Evolutionary conservation across 2,329 filamentous ascomycete species (phyloP), one percentile per base, ranked within the genome.

Genomic region (Arthrobotrys megalospora): DNA sequence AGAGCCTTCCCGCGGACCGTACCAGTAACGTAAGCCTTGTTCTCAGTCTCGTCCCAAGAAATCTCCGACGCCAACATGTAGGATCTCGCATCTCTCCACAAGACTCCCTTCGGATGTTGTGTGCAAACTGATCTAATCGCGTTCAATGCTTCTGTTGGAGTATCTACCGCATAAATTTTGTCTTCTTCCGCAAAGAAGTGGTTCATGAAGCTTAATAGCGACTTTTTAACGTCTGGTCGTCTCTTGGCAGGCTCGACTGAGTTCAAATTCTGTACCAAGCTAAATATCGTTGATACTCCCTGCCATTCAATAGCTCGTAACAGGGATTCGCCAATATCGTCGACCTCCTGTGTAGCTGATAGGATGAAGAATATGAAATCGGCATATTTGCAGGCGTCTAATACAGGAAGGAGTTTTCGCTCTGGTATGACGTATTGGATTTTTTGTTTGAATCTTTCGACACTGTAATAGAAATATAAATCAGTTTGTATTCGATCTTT

Each of bases 371-470:
- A 85, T 11, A 99, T 92, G 84, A 96, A 98, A 84, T 99, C 96
- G 43, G 96, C 94, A 16, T 93, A 88, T 70, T 93, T 90, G 79
- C 93, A 94, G 45, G 93, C 93, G 85, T 99, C 94, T 72, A 98
- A 85, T 67, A 92, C 93, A 41, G 90, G 89, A 19, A 92, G 87
- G 14, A 98, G 85, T 36, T 76, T 77, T 70, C 91, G 88, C 81
- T 90, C 89, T 0, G 92, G 86, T 0, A 93, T 89, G 7, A 97
- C 85, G 83, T 97, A 99, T 84, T 96, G 92, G 11, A 99, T 84
- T 83, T 92, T 97, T 84, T 98, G 95, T 86, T 97, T 97, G 87
- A 98, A 99, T 36, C 96, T 90, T 79, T 97, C 94, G 82, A 98
- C 72, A n/a, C 80, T 81, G 21, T 47, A 7, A 24, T 34, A 11